Conservation (phyloP, 441 rosid genomes). For the Cnidoscolus chayamansa region DNA sequence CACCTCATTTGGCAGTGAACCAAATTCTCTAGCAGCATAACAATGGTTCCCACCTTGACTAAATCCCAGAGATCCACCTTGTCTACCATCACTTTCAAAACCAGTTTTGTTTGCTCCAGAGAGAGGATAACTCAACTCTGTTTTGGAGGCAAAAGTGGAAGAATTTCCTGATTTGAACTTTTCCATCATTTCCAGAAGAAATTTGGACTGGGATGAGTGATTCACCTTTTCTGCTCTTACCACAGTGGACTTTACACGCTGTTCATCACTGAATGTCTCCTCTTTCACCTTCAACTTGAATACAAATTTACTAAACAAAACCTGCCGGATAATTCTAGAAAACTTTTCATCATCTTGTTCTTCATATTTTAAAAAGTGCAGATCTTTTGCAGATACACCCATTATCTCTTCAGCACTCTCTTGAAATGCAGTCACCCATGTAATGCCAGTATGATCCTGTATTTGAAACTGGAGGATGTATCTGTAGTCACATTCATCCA, state of each 20-base stretch:
- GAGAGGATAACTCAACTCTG: conserved; percentile 28
- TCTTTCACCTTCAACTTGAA: conserved; percentile 94
- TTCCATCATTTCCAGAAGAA: conserved; percentile 53
- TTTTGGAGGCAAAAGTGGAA: conserved; percentile 28
- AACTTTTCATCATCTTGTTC: conserved; percentile 65
- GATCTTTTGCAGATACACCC: conserved; percentile 77
- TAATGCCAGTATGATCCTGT: conserved; percentile 83
- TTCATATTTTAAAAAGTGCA: conserved; percentile 58
- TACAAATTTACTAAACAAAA: conserved; percentile 54
- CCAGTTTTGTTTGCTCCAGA: conserved; percentile 25
- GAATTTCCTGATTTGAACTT: conserved; percentile 44
- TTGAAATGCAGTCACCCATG: conserved; percentile 91
- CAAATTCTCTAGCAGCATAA: conserved; percentile 32
- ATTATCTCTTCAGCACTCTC: conserved; percentile 78
- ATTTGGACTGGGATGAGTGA: conserved; percentile 55
- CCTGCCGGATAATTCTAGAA: conserved; percentile 55
- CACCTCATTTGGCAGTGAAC: conserved; percentile 36
- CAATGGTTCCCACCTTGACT: conserved; percentile 19
- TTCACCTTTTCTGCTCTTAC: conserved; percentile 70
- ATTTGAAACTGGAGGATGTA: conserved; percentile 84
- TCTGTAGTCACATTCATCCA: conserved; percentile 78
- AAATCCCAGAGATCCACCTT: conserved; percentile 28
- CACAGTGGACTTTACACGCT: conserved; percentile 76
- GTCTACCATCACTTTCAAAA: conserved; percentile 35
- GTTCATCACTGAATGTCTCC: conserved; percentile 80